Percentiles rank a stretch among this genome's conserved stretches.
Conservation (phyloP, 306 rosid genomes). For the Oemleria cerasiformis region DNA sequence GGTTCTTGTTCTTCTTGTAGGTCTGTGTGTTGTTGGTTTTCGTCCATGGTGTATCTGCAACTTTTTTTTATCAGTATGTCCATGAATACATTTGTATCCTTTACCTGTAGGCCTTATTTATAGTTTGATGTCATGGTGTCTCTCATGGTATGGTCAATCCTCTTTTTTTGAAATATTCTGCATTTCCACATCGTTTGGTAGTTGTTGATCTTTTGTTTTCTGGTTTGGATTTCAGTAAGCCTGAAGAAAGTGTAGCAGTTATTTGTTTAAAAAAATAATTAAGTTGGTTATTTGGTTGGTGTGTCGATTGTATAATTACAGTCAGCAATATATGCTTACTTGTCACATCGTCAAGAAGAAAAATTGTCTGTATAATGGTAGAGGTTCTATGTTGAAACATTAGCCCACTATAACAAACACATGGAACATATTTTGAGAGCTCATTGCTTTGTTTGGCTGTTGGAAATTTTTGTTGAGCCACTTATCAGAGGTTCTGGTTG, state of each 20-base stretch:
- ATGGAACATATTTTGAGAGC: background rate
- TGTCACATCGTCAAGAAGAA: background rate
- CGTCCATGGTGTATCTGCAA: background rate
- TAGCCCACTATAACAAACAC: background rate
- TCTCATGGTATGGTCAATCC: background rate
- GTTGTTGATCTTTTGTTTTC: background rate
- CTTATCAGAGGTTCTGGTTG: background rate
- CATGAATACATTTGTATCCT: background rate
- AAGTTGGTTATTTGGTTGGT: background rate
- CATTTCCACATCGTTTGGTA: background rate
- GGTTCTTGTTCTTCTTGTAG: background rate
- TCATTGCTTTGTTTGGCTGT: background rate
- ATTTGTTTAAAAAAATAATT: background rate
- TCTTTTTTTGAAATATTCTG: background rate
- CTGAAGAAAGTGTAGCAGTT: background rate
- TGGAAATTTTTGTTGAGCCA: background rate
- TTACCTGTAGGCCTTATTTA: background rate
- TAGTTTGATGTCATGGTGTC: background rate
- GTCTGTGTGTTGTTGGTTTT: background rate
- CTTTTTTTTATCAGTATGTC: background rate
- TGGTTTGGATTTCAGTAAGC: background rate
- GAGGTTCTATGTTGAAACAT: too few relatives aligned
- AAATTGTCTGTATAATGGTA: background rate
- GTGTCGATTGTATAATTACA: background rate
- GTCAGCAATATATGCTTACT: background rate